These are phyloP conservation scores for Rubus idaeus DNA, from an alignment of 306 rosid species.

Conservation along the genomic window DNA sequence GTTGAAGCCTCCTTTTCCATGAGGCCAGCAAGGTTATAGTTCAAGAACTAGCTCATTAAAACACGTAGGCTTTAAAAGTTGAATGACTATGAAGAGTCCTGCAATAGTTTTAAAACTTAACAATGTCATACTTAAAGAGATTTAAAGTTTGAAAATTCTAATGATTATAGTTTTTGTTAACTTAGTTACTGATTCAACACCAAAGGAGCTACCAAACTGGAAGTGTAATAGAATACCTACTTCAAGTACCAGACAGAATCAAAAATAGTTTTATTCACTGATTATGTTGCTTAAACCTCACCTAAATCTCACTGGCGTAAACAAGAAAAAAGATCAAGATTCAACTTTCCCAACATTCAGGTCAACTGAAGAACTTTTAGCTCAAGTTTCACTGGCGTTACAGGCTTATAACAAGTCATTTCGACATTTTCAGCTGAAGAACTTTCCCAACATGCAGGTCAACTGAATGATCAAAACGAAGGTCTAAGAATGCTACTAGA, in stretches of 20 bases:
- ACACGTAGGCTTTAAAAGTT: constrained; percentile 4
- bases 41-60: constrained; percentile 23
- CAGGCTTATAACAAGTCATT: neutral
- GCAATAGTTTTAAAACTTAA: constrained; percentile 14
- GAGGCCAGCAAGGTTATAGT: constrained; percentile 24
- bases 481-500: neutral
- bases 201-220: neutral
- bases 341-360: neutral
- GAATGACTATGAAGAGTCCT: constrained; percentile 17
- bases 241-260: neutral
- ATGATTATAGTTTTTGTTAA: neutral
- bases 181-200: neutral
- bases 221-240: neutral
- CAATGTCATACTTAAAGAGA: constrained; percentile 4
- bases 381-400: neutral
- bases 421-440: neutral
- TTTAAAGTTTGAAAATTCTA: neutral
- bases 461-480: neutral
- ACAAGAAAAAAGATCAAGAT: neutral
- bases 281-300: neutral
- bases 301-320: neutral
- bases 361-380: neutral
- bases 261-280: neutral
- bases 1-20: constrained; percentile 43
- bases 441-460: neutral